Evolutionary conservation across 1,284 basidiomycete genomes (phyloP), one percentile per base, ranked within the genome.

Genomic region (Anthracocystis panici-leucophaei): DNA sequence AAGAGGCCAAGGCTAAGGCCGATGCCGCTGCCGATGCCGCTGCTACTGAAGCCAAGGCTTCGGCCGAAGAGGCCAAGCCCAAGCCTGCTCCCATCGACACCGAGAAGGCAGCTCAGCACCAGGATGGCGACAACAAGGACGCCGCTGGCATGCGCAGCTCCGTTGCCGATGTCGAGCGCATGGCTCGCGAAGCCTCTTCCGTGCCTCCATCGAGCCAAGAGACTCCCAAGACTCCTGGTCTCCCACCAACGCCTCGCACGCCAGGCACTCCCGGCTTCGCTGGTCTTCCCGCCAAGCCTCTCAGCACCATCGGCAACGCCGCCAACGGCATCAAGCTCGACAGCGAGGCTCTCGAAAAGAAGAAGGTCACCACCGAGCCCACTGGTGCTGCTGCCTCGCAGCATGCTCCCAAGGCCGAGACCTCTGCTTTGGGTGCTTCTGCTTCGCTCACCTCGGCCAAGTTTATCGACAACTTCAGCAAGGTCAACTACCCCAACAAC

Each of bases 401-500:
- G 52, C 57, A 69, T 23, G 56, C 72, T 58, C 62, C 64, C 60
- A 53, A 65, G 58, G 52, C 60, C 61, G 71, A 77, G 40, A 59
- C 64, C n/a, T 79, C 72, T 48, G 65, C 76, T 38, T 71, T 74
- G 18, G 77, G 69, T 2, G 78, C 81, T 14, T 75, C 78, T 23
- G 42, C 68, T 48, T 59, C 79, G 14, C 66, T 83, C 53, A 80
- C 72, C 20, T 75, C 81, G 10, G 78, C 82, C 52, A 73, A 66
- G 53, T 77, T 77, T 59, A 97, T 99, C 77, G 91, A 94, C 65
- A 91, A 96, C 86, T 89, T 99, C 56, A 88, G 88, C 45, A 88
- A 89, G 60, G 89, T 98, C 51, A 87, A 89, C 23, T 99, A 99
- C 84, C 95, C 95, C 5, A 90, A 91, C 64, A 90, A 92, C 49